Percentiles rank a stretch among this genome's conserved stretches.
Conservation (phyloP, 306 rosid species). For the Rosa rugosa region DNA sequence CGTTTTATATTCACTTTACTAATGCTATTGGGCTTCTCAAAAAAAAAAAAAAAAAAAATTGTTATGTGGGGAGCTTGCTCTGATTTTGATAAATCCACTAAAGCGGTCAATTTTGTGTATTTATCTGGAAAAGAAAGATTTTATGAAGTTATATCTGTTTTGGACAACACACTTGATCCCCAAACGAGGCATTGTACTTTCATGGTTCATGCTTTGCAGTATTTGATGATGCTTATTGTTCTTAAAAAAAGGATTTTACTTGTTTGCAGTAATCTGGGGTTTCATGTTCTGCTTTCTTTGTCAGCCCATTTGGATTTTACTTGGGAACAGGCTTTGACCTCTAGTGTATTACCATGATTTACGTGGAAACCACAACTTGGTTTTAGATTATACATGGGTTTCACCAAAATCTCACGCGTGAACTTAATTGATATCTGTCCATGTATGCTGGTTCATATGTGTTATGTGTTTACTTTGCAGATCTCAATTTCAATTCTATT, state of each 20-base stretch:
- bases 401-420: neutral
- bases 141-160: neutral
- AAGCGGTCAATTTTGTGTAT: neutral
- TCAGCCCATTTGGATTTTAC: neutral
- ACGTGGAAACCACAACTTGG: neutral
- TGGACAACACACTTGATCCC: neutral
- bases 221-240: neutral
- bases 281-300: neutral
- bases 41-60: no score
- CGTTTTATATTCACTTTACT: neutral
- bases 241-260: neutral
- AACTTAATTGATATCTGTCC: neutral
- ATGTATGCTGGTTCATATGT: neutral
- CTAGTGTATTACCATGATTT: neutral
- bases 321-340: neutral
- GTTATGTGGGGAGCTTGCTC: neutral
- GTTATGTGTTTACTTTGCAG: neutral
- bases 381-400: neutral
- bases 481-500: neutral
- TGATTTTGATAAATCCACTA: neutral
- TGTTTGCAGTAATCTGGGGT: conserved; percentile 6
- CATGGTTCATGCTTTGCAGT: neutral
- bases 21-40: neutral
- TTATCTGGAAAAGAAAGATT: neutral
- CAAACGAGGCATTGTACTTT: neutral